Conservation (phyloP, 2,329 filamentous ascomycete species). For the Aspergillus sp. region DNA sequence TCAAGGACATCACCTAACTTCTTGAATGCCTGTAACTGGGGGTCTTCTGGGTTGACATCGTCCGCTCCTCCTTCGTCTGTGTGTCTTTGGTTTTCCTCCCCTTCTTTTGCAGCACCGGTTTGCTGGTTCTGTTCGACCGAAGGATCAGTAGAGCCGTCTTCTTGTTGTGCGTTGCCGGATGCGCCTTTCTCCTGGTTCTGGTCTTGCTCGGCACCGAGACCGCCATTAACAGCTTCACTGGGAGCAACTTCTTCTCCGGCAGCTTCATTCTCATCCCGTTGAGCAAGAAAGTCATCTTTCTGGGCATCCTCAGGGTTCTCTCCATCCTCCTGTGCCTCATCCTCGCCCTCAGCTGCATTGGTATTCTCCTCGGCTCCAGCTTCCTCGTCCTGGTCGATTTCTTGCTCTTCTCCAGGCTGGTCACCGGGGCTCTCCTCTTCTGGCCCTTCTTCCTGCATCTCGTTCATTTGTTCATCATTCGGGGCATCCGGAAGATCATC, state of each 20-base stretch:
- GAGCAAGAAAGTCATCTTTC: conserved; percentile 45
- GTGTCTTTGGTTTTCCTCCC: conserved; percentile 39
- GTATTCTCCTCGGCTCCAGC: conserved; percentile 46
- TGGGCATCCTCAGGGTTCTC: conserved; percentile 55
- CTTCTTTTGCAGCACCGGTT: conserved; percentile 42
- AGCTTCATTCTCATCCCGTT: conserved; percentile 52
- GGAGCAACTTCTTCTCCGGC: conserved; percentile 55
- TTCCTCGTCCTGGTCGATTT: conserved; percentile 32
- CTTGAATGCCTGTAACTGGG: conserved; percentile 74
- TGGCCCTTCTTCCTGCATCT: conserved; percentile 29
- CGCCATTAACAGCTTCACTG: conserved; percentile 42
- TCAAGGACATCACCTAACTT: conserved; percentile 92
- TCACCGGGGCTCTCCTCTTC: conserved; percentile 35
- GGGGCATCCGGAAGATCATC: conserved; percentile 47
- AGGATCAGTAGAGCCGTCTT: conserved; percentile 46
- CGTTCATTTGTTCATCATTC: conserved; percentile 36
- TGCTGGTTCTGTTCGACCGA: conserved; percentile 49
- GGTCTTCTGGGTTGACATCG: conserved; percentile 36
- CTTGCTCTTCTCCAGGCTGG: conserved; percentile 28
- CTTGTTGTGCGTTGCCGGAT: conserved; percentile 44
- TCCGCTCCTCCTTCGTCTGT: conserved; percentile 39
- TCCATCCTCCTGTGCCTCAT: conserved; percentile 44
- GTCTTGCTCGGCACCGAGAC: conserved; percentile 40
- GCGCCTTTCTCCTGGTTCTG: conserved; percentile 48
- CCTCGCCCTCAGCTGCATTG: conserved; percentile 48